These are phyloP conservation scores for Saturnispora saitoi DNA, from an alignment of 805 yeast species.

Conservation along the genomic window DNA sequence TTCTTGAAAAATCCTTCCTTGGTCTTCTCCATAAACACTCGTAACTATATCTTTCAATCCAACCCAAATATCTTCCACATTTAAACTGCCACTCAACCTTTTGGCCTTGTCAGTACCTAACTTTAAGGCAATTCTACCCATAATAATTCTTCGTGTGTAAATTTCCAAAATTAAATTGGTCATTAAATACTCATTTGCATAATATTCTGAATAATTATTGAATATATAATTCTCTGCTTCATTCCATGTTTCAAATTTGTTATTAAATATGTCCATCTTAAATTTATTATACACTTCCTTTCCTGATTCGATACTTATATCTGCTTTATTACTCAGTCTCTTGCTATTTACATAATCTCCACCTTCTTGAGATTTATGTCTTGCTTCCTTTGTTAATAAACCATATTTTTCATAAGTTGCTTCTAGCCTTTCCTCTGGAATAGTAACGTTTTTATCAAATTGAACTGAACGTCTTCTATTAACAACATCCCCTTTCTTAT, in stretches of 20 bases:
- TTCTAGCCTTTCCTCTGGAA: slow-evolving; percentile 3
- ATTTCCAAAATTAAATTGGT: slow-evolving; percentile 24
- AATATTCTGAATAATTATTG: slow-evolving; percentile 16
- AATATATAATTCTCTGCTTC: slow-evolving; percentile 13
- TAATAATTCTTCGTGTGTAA: slow-evolving; percentile 26
- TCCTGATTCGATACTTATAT: slow-evolving; percentile 23
- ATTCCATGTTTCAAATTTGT: slow-evolving; percentile 14
- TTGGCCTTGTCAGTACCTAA: slow-evolving; percentile 20
- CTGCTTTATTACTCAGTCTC: slow-evolving; percentile 20
- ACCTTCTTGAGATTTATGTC: neutral
- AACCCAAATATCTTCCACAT: slow-evolving; percentile 19
- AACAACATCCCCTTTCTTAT: slow-evolving; percentile 6
- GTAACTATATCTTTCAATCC: slow-evolving; percentile 47
- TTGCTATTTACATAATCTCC: neutral
- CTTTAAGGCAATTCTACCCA: slow-evolving; percentile 24
- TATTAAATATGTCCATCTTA: slow-evolving; percentile 15
- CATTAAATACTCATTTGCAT: slow-evolving; percentile 20
- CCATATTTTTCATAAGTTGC: slow-evolving; percentile 7
- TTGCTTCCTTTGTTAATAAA: neutral
- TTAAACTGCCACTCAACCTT: slow-evolving; percentile 6
- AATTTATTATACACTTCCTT: slow-evolving; percentile 19
- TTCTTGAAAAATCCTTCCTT: slow-evolving; percentile 17
- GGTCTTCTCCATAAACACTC: slow-evolving; percentile 37
- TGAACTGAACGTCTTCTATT: slow-evolving; percentile 2
- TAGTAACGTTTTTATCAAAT: neutral